phyloP scores from a whole-genome alignment of 1,284 basidiomycete species.

The Sparassis latifolia region DNA sequence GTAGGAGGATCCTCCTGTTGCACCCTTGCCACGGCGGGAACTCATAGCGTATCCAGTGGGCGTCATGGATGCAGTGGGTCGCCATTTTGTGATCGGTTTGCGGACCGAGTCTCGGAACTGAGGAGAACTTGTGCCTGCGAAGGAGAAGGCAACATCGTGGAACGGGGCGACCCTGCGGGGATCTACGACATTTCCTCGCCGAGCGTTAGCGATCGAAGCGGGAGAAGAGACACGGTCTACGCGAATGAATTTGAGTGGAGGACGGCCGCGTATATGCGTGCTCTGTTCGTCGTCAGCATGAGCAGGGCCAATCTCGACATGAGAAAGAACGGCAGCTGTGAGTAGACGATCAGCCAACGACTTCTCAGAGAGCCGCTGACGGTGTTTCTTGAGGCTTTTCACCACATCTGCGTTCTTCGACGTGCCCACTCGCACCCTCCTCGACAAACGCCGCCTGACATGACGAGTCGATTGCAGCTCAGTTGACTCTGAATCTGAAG shows the following conservation, averaged over 20 bases:
- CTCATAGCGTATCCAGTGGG: neutral
- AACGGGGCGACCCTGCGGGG: neutral
- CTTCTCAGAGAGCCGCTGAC: neutral
- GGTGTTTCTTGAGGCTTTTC: neutral
- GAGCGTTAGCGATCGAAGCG: neutral
- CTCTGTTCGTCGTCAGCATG: neutral
- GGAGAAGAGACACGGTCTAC: neutral
- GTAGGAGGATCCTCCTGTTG: neutral
- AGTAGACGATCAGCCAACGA: neutral
- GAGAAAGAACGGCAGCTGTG: neutral
- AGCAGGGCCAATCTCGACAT: neutral
- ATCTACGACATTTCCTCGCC: neutral
- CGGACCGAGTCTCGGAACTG: neutral
- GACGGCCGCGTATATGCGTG: neutral
- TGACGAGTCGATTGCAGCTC: neutral
- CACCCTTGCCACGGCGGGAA: neutral
- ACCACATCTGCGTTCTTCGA: neutral
- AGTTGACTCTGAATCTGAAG: neutral
- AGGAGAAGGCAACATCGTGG: neutral
- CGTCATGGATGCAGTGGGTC: neutral
- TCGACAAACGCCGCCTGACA: neutral
- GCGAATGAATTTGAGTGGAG: neutral
- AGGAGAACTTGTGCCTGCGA: neutral
- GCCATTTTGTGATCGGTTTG: neutral
- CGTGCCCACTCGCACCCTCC: neutral